Percentiles rank a stretch among this genome's conserved stretches.
These are phyloP conservation scores for Capsicum rhomboideum DNA, from an alignment of 257 asterid species.

Conservation along the genomic window DNA sequence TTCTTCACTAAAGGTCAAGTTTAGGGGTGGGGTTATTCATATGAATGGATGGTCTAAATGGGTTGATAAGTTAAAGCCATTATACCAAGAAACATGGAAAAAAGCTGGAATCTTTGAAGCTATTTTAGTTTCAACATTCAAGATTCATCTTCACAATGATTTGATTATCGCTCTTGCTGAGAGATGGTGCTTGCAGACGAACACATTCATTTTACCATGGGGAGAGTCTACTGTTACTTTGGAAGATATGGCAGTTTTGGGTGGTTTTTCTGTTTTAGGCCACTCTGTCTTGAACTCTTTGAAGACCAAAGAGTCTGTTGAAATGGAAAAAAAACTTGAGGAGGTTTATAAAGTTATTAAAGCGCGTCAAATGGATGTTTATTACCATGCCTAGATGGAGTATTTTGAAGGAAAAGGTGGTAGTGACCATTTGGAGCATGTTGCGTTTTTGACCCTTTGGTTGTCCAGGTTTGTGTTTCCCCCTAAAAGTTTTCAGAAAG, in stretches of 20 bases:
- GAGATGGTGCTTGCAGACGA: conserved; percentile 13
- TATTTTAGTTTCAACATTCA: conserved; percentile 1
- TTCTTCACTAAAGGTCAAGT: neutral
- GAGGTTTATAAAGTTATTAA: neutral
- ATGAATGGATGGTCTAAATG: conserved; percentile 8
- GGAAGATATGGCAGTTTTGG: conserved; percentile 15
- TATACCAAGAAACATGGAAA: conserved; percentile 3
- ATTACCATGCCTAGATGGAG: neutral
- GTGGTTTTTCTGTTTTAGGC: conserved; percentile 14
- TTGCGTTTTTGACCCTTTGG: no score
- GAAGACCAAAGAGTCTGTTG: neutral
- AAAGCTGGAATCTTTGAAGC: conserved; percentile 9
- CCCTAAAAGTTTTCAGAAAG: no score
- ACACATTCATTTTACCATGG: no score
- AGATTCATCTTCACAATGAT: neutral
- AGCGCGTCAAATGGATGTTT: neutral
- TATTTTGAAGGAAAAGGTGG: conserved; percentile 1
- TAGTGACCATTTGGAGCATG: no score
- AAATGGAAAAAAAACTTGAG: neutral
- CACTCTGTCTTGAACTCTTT: neutral
- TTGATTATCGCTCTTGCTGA: conserved; percentile 4
- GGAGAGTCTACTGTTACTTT: no score
- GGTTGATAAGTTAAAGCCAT: neutral
- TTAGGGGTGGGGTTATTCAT: neutral
- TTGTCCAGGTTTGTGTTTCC: no score